Percentiles rank a stretch among this genome's conserved stretches.
These are phyloP conservation scores for Auriscalpium vulgare DNA, from an alignment of 768 basidiomycete genomes.

Conservation along the genomic window DNA sequence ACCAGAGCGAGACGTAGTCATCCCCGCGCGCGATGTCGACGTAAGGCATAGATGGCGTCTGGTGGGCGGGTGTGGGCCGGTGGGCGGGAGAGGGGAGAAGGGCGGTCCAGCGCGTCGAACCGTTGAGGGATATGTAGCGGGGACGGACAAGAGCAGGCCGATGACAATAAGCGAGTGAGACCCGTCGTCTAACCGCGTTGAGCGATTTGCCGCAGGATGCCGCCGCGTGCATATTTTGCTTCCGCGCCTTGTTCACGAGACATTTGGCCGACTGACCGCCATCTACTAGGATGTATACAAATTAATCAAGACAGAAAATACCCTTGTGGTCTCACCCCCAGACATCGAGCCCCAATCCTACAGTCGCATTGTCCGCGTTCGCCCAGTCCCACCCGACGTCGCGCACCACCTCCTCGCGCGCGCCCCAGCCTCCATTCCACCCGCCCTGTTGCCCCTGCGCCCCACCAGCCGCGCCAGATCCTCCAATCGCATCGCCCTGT, in stretches of 20 bases:
- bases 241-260: too few relatives aligned
- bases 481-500: neutral
- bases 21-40: constrained; percentile 15
- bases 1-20: constrained; percentile 20
- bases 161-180: neutral
- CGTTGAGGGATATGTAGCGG: neutral
- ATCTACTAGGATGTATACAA: too few relatives aligned
- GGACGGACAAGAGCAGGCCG: neutral
- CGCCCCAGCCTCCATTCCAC: neutral
- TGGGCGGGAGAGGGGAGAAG: neutral
- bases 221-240: too few relatives aligned
- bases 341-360: neutral
- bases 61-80: neutral
- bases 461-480: neutral
- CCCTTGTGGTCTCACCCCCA: too few relatives aligned
- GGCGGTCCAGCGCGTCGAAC: neutral
- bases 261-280: too few relatives aligned
- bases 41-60: constrained; percentile 11
- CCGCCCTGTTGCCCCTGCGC: neutral
- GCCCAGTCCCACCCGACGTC: neutral
- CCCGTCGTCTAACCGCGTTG: neutral
- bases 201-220: too few relatives aligned
- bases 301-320: too few relatives aligned
- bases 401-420: neutral
- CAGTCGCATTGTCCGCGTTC: neutral